Evolutionary conservation across 106 monocot genomes (phyloP), one percentile per base, ranked within the genome.

Genomic region (Allium fistulosum): DNA sequence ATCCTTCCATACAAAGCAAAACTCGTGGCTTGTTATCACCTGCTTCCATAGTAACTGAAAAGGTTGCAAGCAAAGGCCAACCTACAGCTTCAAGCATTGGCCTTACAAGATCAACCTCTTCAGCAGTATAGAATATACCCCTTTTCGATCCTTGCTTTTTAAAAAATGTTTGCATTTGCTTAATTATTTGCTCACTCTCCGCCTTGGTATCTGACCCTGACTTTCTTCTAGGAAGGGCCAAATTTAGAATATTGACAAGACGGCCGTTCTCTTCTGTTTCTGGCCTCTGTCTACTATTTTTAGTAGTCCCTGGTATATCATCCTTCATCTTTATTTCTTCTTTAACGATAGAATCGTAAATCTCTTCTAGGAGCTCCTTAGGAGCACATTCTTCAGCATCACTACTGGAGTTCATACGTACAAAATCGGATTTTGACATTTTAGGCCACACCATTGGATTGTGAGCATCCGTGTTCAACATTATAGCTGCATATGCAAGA

Each of bases 31-130:
- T 91, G 61, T 78, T 88, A 60, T 95, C 95, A 53, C 85, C 91
- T 78, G 91, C 95, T 65, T 95, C 95, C 88, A 95, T 91, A 3
- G 81, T 86, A 67, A 95, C 95, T 70, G 95, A 95, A 83, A 95
- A 95, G 17, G 88, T 83, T 45, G 95, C 94, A 77, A 95, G 88
- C 76, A 95, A 80, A 58, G 95, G 95, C 95, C 95, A 95, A 46
- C 95, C 95, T 49, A 95, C 91, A 80, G 91, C 88, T 72, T 95
- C 95, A 79, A 95, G 83, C 91, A 95, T 95, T 59, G 95, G 95
- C 70, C 95, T 76, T 18, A 91, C 95, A 61, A 95, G 81, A 70
- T 95, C 95, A 74, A 91, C 91, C 69, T 91, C 91, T 73, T 88
- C 58, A 59, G 95, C 91, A 57, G 78, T 82, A 72, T 95, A 71